phyloP scores from a whole-genome alignment of 495 filamentous ascomycete species.

The Aspergillus diversus region DNA sequence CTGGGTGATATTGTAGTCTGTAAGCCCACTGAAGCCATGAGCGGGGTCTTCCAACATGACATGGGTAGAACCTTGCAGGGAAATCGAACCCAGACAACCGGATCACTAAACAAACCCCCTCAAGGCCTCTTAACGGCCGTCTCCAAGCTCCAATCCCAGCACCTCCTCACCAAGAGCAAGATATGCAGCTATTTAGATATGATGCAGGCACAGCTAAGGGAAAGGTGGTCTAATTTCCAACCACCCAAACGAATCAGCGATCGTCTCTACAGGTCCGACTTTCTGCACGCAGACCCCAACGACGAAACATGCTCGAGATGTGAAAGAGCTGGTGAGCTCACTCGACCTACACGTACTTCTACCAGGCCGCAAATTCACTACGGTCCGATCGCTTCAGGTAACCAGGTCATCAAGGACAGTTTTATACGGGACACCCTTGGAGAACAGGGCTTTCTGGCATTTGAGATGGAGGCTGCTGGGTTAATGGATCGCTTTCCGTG shows the following conservation, averaged over 20 bases:
- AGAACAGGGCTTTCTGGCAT: background rate
- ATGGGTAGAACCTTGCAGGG: conserved; percentile 30
- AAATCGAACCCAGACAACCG: conserved; percentile 36
- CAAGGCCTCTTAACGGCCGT: conserved; percentile 34
- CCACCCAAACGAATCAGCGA: background rate
- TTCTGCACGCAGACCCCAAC: background rate
- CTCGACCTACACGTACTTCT: background rate
- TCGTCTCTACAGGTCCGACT: background rate
- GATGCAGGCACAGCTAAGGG: background rate
- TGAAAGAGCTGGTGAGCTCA: background rate
- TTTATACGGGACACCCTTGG: background rate
- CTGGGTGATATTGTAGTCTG: conserved; percentile 44
- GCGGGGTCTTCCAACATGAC: conserved; percentile 42
- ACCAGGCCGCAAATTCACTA: background rate
- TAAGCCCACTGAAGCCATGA: conserved; percentile 19
- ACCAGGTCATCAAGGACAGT: background rate
- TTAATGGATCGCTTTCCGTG: conserved; percentile 38
- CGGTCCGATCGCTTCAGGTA: background rate
- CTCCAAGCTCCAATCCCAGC: conserved; percentile 22
- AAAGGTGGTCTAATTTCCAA: background rate
- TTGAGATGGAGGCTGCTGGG: conserved; percentile 22
- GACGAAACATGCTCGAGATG: background rate
- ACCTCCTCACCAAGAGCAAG: conserved; percentile 15
- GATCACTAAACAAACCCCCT: conserved; percentile 39
- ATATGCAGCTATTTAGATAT: conserved; percentile 10